Evolutionary conservation across 495 filamentous ascomycete genomes (phyloP).

Genomic region (Chaetomium tenue): DNA sequence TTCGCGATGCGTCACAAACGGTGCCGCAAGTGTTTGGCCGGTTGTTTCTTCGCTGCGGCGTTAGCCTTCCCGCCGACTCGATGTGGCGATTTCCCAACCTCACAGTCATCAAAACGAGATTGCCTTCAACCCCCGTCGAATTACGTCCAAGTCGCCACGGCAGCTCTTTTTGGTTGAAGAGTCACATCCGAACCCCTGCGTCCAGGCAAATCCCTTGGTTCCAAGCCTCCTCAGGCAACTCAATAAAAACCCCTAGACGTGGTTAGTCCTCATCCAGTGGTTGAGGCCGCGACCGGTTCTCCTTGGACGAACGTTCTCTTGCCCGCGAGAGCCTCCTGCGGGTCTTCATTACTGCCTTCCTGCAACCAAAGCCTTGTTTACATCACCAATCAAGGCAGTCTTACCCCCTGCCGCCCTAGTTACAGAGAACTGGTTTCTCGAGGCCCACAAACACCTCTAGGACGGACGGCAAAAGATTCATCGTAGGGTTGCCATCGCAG

Average conservation of each 20-base stretch:
- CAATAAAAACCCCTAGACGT: neutral
- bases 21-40: too few species aligned
- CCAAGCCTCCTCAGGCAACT: neutral
- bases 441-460: neutral
- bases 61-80: neutral
- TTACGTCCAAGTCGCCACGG: neutral
- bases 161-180: neutral
- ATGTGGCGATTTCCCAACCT: too few species aligned
- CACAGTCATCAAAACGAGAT: too few species aligned
- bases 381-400: neutral
- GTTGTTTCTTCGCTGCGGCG: neutral
- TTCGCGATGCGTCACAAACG: too few species aligned
- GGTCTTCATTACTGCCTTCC: neutral
- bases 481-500: neutral
- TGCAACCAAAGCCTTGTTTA: neutral
- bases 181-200: neutral
- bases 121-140: neutral
- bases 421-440: neutral
- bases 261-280: neutral
- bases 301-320: neutral
- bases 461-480: constrained; percentile 2
- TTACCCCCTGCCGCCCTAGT: neutral
- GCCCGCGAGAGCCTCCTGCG: neutral
- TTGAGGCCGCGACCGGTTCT: neutral
- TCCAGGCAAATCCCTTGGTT: neutral